Percentiles rank a stretch among this genome's conserved stretches.
These are phyloP conservation scores for Malus hybrid DNA, from an alignment of 331 rosid genomes.

Conservation along the genomic window DNA sequence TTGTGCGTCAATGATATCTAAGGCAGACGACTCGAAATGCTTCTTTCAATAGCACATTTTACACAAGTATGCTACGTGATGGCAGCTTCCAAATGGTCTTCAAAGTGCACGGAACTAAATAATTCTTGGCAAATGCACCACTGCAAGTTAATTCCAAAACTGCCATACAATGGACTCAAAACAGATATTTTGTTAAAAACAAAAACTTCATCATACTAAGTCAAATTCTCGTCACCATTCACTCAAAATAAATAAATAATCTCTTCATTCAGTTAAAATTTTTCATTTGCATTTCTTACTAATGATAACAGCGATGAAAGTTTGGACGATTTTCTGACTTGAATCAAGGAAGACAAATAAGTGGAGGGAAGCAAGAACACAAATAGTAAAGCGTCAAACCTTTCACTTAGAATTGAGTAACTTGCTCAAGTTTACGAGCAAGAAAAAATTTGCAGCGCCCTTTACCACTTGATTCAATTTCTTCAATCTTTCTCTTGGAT, in stretches of 20 bases:
- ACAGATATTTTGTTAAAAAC: background rate
- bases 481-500: slow-evolving; percentile 80
- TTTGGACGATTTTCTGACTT: background rate
- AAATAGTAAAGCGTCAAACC: background rate
- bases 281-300: background rate
- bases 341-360: background rate
- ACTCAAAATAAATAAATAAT: background rate
- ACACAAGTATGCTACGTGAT: background rate
- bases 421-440: slow-evolving; percentile 79
- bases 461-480: slow-evolving; percentile 81
- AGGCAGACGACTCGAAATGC: background rate
- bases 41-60: background rate
- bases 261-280: background rate
- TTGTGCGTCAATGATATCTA: background rate
- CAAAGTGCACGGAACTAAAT: background rate
- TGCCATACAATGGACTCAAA: background rate
- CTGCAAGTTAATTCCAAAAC: background rate
- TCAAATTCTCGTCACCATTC: background rate
- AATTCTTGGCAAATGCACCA: background rate
- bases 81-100: background rate
- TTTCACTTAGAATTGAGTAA: slow-evolving; percentile 37
- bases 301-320: background rate
- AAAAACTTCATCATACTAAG: background rate
- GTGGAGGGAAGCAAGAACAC: background rate
- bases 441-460: slow-evolving; percentile 77